phyloP scores from a whole-genome alignment of 2,329 filamentous ascomycete species.

The Phyllachora maydis region DNA sequence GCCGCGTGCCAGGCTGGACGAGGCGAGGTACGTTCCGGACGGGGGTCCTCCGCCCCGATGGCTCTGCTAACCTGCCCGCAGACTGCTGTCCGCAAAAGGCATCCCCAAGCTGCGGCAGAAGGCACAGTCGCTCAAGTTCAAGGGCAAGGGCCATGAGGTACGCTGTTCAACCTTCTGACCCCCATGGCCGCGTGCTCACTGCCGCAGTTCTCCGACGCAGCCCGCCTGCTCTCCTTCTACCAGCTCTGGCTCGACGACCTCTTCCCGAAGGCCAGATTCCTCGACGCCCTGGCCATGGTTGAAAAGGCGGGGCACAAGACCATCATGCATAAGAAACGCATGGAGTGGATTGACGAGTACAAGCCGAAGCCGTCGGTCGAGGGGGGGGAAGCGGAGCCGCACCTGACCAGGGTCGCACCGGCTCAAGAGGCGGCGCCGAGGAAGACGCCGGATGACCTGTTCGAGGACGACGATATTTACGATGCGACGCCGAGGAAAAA shows the following conservation, averaged over 20 bases:
- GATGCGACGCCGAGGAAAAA: slow-evolving; percentile 23
- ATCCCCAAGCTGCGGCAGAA: slow-evolving; percentile 63
- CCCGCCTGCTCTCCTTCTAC: slow-evolving; percentile 69
- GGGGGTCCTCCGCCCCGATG: no score
- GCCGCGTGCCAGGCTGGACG: slow-evolving; percentile 73
- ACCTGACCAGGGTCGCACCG: slow-evolving; percentile 13
- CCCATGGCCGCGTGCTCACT: no score
- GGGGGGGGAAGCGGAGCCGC: slow-evolving; percentile 10
- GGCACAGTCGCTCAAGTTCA: slow-evolving; percentile 55
- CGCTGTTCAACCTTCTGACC: slow-evolving; percentile 2
- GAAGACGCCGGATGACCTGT: slow-evolving; percentile 14
- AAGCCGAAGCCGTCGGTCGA: slow-evolving; percentile 23
- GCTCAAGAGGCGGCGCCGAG: slow-evolving; percentile 11
- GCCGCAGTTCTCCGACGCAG: slow-evolving; percentile 62
- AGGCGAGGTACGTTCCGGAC: slow-evolving; percentile 44
- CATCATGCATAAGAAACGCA: slow-evolving; percentile 50
- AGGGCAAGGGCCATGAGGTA: slow-evolving; percentile 88
- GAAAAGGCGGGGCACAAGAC: slow-evolving; percentile 86
- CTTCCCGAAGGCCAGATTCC: slow-evolving; percentile 85
- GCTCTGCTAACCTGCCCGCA: no score
- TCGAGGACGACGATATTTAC: slow-evolving; percentile 34
- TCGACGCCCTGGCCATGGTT: slow-evolving; percentile 73
- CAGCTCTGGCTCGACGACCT: slow-evolving; percentile 94
- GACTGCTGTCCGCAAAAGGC: slow-evolving; percentile 63
- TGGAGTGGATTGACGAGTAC: slow-evolving; percentile 67